A percentile compares a stretch with the other conserved stretches of the same genome.
Evolutionary conservation across 768 basidiomycete genomes (phyloP).

Genomic region (Glaciozyma martinii): DNA sequence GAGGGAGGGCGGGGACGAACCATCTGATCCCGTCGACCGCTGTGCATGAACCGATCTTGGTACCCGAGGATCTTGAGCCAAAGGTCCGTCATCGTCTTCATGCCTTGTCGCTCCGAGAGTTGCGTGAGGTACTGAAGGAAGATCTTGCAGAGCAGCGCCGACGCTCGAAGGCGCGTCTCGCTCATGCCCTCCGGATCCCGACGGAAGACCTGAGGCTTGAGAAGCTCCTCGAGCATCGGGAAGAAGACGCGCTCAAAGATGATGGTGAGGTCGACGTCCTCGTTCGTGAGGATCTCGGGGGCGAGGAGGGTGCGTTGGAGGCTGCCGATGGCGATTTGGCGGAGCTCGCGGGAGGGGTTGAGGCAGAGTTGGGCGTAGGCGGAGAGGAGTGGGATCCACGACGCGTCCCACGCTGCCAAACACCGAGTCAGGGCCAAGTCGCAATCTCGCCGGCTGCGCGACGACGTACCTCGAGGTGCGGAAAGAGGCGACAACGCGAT

Average conservation of each 20-base stretch:
- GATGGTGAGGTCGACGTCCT: constrained; percentile 60
- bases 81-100: constrained; percentile 56
- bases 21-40: constrained; percentile 74
- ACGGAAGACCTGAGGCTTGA: constrained; percentile 69
- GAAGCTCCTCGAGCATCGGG: constrained; percentile 80
- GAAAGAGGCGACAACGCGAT: constrained; percentile 43
- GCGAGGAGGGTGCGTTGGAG: constrained; percentile 78
- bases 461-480: constrained; percentile 39
- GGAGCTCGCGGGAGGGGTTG: constrained; percentile 72
- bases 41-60: constrained; percentile 77
- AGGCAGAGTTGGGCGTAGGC: constrained; percentile 71
- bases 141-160: constrained; percentile 78
- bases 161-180: constrained; percentile 79
- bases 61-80: constrained; percentile 87
- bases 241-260: constrained; percentile 84
- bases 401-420: constrained; percentile 60
- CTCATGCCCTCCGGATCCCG: constrained; percentile 75
- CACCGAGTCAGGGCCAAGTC: neutral
- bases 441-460: neutral
- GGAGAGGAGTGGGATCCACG: constrained; percentile 63
- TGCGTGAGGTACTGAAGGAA: constrained; percentile 69
- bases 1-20: constrained; percentile 49
- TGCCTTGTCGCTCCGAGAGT: constrained; percentile 30
- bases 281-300: constrained; percentile 55
- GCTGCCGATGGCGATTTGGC: constrained; percentile 67